Percentiles rank a stretch among this genome's conserved stretches.
Evolutionary conservation across 192 early-diverging fungal species (phyloP).

Genomic region (Podila clonocystis): DNA sequence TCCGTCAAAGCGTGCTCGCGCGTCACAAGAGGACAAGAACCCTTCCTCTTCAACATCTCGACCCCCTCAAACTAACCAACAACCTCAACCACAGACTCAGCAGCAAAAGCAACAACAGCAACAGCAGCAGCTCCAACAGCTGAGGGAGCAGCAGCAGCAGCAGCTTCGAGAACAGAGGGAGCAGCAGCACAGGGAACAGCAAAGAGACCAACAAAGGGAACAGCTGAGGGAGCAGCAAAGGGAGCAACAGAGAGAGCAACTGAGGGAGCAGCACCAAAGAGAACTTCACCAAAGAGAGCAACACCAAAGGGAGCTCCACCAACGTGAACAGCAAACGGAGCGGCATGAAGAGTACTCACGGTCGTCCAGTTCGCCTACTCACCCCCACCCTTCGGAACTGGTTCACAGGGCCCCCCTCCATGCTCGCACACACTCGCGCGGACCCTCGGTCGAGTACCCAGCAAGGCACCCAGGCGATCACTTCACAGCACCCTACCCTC

Average conservation of each 20-base stretch:
- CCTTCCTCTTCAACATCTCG: neutral
- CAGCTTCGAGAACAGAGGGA: too few species aligned
- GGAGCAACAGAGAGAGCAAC: too few species aligned
- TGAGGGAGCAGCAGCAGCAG: too few species aligned
- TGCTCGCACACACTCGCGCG: neutral
- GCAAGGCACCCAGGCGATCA: neutral
- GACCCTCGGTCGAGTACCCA: neutral
- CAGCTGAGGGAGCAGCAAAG: too few species aligned
- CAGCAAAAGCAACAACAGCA: conserved; percentile 20
- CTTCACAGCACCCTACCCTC: neutral
- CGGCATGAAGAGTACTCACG: neutral
- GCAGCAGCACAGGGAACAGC: too few species aligned
- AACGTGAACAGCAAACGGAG: neutral
- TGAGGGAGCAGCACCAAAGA: too few species aligned
- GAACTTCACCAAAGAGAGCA: too few species aligned
- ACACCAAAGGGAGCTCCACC: too few species aligned
- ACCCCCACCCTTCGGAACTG: neutral
- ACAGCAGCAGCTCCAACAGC: neutral
- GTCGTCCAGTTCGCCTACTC: neutral
- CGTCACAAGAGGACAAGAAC: neutral
- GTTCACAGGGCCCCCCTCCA: neutral
- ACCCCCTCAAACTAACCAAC: neutral
- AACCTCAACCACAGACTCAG: neutral
- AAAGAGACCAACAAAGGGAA: too few species aligned
- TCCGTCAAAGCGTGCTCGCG: neutral